Evolutionary conservation across 2,329 filamentous ascomycete genomes (phyloP).

Genomic region (Conoideocrella luteorostrata): DNA sequence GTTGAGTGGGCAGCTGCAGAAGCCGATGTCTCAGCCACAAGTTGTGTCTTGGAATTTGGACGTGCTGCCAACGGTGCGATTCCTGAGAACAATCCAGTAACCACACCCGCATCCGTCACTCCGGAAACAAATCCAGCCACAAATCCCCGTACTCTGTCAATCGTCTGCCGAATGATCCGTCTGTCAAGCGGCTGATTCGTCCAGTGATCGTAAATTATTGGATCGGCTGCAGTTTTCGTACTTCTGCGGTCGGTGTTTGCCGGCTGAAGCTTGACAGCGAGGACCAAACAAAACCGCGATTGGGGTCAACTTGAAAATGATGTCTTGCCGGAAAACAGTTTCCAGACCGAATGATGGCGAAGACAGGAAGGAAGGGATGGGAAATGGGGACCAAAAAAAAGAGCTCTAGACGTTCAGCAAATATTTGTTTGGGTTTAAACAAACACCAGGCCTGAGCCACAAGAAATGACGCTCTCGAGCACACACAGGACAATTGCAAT

Average conservation of each 20-base stretch:
- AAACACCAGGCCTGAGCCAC: not conserved
- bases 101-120: constrained; percentile 16
- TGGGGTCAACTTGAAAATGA: no score
- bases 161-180: no score
- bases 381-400: not conserved
- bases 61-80: constrained; percentile 7
- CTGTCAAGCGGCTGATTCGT: no score
- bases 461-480: not conserved
- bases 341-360: no score
- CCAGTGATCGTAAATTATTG: not conserved
- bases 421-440: no score
- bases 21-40: constrained; percentile 18
- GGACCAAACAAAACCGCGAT: no score
- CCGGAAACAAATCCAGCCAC: constrained; percentile 12
- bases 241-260: not conserved
- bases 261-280: not conserved
- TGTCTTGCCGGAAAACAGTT: no score
- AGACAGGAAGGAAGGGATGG: not conserved
- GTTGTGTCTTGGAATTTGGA: constrained; percentile 11
- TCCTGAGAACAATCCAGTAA: not conserved
- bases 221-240: not conserved
- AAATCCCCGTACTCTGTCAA: not conserved
- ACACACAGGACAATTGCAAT: no score
- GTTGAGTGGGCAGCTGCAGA: constrained; percentile 7
- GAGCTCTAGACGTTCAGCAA: no score